Evolutionary conservation across 805 yeast species (phyloP).

Genomic region (Lachancea cidri): DNA sequence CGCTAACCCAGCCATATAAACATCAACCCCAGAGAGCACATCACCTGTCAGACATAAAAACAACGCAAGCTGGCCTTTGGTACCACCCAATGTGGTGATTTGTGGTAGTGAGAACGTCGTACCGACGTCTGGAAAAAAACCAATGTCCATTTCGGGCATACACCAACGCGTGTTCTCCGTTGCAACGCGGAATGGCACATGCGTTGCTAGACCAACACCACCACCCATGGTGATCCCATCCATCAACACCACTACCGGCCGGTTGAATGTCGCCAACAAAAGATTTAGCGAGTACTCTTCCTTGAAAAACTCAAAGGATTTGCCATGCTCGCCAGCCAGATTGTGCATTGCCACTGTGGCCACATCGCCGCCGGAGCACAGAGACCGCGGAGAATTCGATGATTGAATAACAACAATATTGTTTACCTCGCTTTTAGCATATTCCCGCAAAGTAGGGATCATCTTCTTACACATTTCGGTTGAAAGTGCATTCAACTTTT

Average conservation of each 20-base stretch:
- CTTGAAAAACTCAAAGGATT: conserved; percentile 64
- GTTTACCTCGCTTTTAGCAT: conserved; percentile 60
- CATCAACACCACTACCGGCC: conserved; percentile 81
- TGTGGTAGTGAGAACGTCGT: conserved; percentile 84
- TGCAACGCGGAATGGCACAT: conserved; percentile 89
- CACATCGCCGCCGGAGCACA: conserved; percentile 97
- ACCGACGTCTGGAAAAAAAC: conserved; percentile 95
- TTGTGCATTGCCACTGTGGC: conserved; percentile 68
- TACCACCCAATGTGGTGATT: conserved; percentile 36
- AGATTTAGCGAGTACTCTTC: conserved; percentile 79
- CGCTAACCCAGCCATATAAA: conserved; percentile 78
- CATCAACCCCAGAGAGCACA: conserved; percentile 69
- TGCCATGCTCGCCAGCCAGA: conserved; percentile 38
- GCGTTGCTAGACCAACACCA: conserved; percentile 89
- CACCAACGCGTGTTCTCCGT: conserved; percentile 88
- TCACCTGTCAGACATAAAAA: conserved; percentile 86
- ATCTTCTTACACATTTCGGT: conserved; percentile 69
- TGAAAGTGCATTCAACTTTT: conserved; percentile 80
- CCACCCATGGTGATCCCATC: conserved; percentile 98
- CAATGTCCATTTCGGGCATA: conserved; percentile 98
- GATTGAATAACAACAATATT: conserved; percentile 60
- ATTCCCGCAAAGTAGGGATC: conserved; percentile 69
- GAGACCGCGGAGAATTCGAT: conserved; percentile 52
- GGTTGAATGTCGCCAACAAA: conserved; percentile 71
- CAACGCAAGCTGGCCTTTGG: conserved; percentile 74